Base-by-base conservation (phyloP, 2,329 filamentous ascomycete genomes). In the Fusarium setosum region DNA sequence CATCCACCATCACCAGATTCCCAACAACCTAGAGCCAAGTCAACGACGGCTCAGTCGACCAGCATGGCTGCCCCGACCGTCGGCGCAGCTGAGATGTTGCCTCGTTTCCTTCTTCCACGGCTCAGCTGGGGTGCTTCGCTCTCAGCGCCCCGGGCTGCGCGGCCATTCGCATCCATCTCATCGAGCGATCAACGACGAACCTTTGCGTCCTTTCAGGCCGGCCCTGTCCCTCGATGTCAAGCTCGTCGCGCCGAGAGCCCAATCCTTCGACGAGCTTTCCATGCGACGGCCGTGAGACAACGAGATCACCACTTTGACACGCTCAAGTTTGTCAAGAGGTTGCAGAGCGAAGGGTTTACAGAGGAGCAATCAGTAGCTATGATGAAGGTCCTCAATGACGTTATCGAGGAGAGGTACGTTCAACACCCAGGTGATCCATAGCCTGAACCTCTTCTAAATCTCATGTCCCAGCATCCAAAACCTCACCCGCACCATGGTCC, bases 261-360 rank as follows among this genome's bases (percentile, higher is more conserved):
- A 3, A 69, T 73, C 21, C 48, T 73, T 4, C 75, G 75, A 41
- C 79, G 84, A 60, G 79, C 82, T 0, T 95, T 97, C 76, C 91
- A 94, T 76, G 86, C 88, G 32, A 91, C 92, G 1, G 54, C 70
- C 1, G 73, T 80, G 34, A 85, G 82, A 49, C 76, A 78, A 51
- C 88, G 92, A 67, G 94, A 97, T 73, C 96, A 99, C 79, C 94
- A 99, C 79, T 99, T 99, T 76, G 96, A 99, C 79, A 99, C 96
- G 1, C 87, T 99, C 63, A 97, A 97, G 81, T 97, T 99, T 76
- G 94, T 99, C 35, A 93, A 97, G 80, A 86, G 93, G 51, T 83
- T 99, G 37, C 90, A 95, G 77, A 88, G 88, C 68, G 96, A 99
- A 77, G 96, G 96, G 0, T 97, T 98, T 77, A 97, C 93, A 21